Evolutionary conservation across 768 basidiomycete species (phyloP).

Genomic region (Rhodotorula babjevae): DNA sequence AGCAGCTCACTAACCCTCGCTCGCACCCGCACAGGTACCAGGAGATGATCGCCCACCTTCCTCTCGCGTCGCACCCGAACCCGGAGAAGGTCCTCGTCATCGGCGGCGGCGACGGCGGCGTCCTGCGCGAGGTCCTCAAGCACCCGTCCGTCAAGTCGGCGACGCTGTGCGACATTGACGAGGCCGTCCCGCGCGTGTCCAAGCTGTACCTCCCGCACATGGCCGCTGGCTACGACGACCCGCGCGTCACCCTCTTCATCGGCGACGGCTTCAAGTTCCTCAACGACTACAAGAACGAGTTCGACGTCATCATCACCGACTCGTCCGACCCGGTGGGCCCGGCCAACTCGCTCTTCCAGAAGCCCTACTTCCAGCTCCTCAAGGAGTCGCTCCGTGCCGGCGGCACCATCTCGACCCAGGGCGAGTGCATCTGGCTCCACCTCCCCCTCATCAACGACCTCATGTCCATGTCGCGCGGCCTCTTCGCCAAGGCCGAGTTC

Average conservation of each 20-base stretch:
- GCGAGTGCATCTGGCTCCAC: slow-evolving; percentile 92
- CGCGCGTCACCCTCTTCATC: slow-evolving; percentile 75
- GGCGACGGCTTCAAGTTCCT: slow-evolving; percentile 98
- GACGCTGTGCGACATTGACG: slow-evolving; percentile 95
- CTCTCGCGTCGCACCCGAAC: slow-evolving; percentile 92
- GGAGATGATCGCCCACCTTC: slow-evolving; percentile 97
- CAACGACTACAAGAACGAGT: slow-evolving; percentile 73
- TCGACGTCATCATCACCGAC: slow-evolving; percentile 96
- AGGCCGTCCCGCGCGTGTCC: slow-evolving; percentile 94
- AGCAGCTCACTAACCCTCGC: background rate
- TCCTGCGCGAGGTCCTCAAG: slow-evolving; percentile 94
- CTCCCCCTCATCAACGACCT: slow-evolving; percentile 76
- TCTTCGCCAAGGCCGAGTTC: slow-evolving; percentile 81
- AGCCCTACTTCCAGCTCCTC: slow-evolving; percentile 92
- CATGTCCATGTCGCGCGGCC: slow-evolving; percentile 59
- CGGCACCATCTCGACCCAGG: slow-evolving; percentile 91
- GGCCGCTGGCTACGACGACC: slow-evolving; percentile 72
- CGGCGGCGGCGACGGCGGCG: slow-evolving; percentile 96
- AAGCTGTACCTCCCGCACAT: slow-evolving; percentile 91
- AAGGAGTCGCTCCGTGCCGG: slow-evolving; percentile 82
- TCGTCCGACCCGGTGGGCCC: slow-evolving; percentile 97
- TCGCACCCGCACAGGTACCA: slow-evolving; percentile 60
- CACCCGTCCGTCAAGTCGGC: slow-evolving; percentile 84
- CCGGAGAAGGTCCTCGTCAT: slow-evolving; percentile 94
- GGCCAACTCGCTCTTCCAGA: slow-evolving; percentile 87